Base-by-base conservation (phyloP, 2,329 filamentous ascomycete genomes). In the Fusarium praegraminearum region DNA sequence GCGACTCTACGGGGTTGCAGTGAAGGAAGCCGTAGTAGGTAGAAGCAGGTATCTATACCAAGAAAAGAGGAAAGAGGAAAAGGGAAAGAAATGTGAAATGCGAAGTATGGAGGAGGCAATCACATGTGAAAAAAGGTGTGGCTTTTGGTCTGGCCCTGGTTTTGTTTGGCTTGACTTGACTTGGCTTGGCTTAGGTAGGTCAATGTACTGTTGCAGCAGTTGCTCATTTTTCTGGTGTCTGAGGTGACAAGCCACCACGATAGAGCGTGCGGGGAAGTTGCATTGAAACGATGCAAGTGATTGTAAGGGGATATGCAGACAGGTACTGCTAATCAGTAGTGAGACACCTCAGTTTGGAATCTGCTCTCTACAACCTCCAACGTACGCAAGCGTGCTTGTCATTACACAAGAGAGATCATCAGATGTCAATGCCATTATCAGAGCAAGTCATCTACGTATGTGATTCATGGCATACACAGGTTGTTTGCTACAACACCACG, bases 71-170 rank as follows among this genome's bases (percentile, higher is more conserved):
- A 26, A 41, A 54, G 44, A 43, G 26, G 26, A 22, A 20, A 45
- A 49, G 43, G 13, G 33, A n/a, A 51, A 28, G 15, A 26, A n/a
- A 51, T 4, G 40, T 16, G 33, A 28, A 26, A 49, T 41, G 12
- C 22, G 26, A 32, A 22, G 51, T 15, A 7, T 45, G 59, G 33
- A 33, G 43, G 54, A 67, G 58, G 64, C 68, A 68, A 72, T 73
- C 71, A 73, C 70, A 73, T 73, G 71, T 72, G 51, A 68, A 65
- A 22, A 65, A 65, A 62, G 58, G 65, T 57, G 46, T 52, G 47
- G 60, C 50, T 58, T 58, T 18, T 60, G 41, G 52, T 8, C 22
- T 43, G 22, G 38, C 20, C 10, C 45, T 60, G 41, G 52, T 20
- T 26, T 44, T 22, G 41, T 24, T 18, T 57, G 38, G 50, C 50